Base-by-base conservation (phyloP, 1,139 yeast species). In the Pichia sp. region DNA sequence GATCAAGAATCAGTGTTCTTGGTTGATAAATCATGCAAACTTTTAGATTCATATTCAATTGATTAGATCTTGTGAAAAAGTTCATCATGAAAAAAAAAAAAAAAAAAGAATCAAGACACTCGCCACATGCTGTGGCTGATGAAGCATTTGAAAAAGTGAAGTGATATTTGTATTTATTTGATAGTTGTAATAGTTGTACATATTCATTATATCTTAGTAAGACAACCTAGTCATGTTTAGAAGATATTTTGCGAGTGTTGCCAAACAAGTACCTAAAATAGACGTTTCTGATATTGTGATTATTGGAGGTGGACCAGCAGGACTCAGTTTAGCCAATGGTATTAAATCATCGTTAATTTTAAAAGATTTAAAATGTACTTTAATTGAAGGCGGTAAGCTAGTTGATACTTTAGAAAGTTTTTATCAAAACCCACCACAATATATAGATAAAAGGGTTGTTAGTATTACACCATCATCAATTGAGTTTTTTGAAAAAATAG, bases 301-400 rank as follows among this genome's bases (percentile, higher is more conserved):
- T 49, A 85, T 94, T 42, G 99, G 99, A 25, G 98, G 96, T 7
- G 99, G 99, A 0, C 96, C 97, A 1, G 97, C 98, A 0, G 99
- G 99, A 0, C 69, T 92, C 48, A 83, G 97, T 1, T 70, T 92
- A 37, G 82, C 94, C 2, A 76, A 96, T 0, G 95, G 95, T 0
- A 63, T 83, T 62, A 74, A 85, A 62, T 74, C 76, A 57, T 82
- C 90, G 2, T 80, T 83, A 11, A 65, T 72, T 36, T 77, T 95
- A 5, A 70, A 68, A 26, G 72, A 78, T 48, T 72, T 88, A 43
- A 72, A 74, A 46, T 77, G 94, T 44, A 77, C 83, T 0, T 69
- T 92, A 46, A 72, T 92, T 16, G 98, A 92, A 66, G 90, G 85
- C 2, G 75, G 79, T 37, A 75, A 76, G 51, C 65, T 90, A 40